These are phyloP conservation scores for Magnaporthiopsis rhizophila DNA, from an alignment of 2,329 filamentous ascomycete species.

Conservation along the genomic window DNA sequence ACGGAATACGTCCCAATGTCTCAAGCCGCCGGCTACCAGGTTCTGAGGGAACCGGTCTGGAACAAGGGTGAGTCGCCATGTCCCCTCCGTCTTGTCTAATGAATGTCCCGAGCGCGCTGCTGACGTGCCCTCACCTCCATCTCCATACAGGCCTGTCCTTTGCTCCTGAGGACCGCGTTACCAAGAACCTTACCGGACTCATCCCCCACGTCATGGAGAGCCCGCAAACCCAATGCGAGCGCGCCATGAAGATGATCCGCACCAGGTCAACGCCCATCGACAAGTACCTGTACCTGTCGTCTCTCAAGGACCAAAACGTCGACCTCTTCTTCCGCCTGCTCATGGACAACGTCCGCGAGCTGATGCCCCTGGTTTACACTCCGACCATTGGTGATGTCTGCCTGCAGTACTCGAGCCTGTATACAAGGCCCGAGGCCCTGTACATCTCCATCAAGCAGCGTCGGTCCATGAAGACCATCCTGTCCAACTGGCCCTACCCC, in stretches of 20 bases:
- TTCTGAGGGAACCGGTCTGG: constrained; percentile 54
- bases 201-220: constrained; percentile 57
- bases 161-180: constrained; percentile 53
- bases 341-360: constrained; percentile 64
- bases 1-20: constrained; percentile 46
- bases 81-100: not conserved
- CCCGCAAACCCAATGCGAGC: constrained; percentile 50
- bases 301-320: constrained; percentile 56
- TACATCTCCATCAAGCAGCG: constrained; percentile 95
- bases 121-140: constrained; percentile 7
- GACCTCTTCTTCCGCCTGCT: constrained; percentile 79
- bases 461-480: constrained; percentile 79
- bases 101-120: not conserved
- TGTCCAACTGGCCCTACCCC: constrained; percentile 85
- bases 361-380: constrained; percentile 81
- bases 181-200: constrained; percentile 58
- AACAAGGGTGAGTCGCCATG: constrained; percentile 48
- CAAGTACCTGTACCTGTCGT: constrained; percentile 76
- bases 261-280: constrained; percentile 63
- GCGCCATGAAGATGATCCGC: constrained; percentile 68
- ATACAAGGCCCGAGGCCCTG: constrained; percentile 88
- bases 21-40: constrained; percentile 51
- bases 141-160: constrained; percentile 48
- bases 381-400: constrained; percentile 94
- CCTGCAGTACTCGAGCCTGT: constrained; percentile 90